Conservation (phyloP, 768 basidiomycete species). For the Trametopsis cervina region DNA sequence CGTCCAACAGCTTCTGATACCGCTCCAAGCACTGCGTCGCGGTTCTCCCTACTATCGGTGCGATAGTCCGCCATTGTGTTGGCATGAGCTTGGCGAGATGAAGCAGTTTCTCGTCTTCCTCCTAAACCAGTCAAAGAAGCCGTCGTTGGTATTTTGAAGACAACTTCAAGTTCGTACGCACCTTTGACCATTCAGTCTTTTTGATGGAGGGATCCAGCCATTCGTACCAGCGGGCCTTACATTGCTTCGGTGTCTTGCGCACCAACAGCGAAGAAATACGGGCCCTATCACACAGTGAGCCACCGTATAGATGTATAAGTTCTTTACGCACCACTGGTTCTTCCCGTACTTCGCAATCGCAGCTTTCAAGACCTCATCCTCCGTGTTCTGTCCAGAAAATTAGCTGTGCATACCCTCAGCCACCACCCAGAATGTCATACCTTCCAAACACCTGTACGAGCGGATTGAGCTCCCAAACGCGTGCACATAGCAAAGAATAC, state of each 20-base stretch:
- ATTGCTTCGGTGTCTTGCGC: slow-evolving; percentile 98
- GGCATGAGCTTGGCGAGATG: slow-evolving; percentile 99
- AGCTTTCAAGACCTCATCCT: slow-evolving; percentile 98
- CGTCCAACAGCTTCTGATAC: slow-evolving; percentile 96
- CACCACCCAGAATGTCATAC: slow-evolving; percentile 28
- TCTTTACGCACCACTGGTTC: slow-evolving; percentile 71
- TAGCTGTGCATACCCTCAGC: slow-evolving; percentile 7
- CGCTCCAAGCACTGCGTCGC: slow-evolving; percentile 97
- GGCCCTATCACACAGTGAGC: slow-evolving; percentile 47
- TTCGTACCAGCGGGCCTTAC: slow-evolving; percentile 99
- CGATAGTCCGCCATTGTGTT: slow-evolving; percentile 99
- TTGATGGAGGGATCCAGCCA: slow-evolving; percentile 99
- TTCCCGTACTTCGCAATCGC: slow-evolving; percentile 97
- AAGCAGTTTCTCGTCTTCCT: slow-evolving; percentile 96
- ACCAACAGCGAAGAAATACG: slow-evolving; percentile 97
- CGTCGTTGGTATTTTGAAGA: background rate
- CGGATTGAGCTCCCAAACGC: too few species aligned
- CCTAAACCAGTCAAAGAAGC: slow-evolving; percentile 36
- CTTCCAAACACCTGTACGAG: slow-evolving; percentile 86
- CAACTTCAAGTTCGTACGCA: slow-evolving; percentile 23
- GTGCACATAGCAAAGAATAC: slow-evolving; percentile 23
- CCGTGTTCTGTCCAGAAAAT: slow-evolving; percentile 61
- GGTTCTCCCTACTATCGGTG: slow-evolving; percentile 95
- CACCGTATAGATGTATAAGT: too few species aligned
- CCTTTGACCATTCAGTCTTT: slow-evolving; percentile 99